phyloP scores from a whole-genome alignment of 1,284 basidiomycete genomes.

The Sphagnurus paluster region DNA sequence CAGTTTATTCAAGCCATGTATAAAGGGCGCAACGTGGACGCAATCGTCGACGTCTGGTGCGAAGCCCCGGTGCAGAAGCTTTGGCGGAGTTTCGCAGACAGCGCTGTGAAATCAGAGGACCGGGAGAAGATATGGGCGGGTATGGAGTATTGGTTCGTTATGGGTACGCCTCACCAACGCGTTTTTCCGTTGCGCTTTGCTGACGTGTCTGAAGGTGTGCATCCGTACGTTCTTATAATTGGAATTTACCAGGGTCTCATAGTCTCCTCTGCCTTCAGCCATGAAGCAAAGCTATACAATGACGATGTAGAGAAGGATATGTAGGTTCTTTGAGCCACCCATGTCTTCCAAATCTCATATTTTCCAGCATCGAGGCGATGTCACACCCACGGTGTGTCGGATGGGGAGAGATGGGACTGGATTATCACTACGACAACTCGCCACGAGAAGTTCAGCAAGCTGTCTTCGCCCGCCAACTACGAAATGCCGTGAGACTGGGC shows the following conservation, averaged over 20 bases:
- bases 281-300: conserved; percentile 69
- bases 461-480: conserved; percentile 68
- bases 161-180: conserved; percentile 50
- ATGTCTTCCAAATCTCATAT: conserved; percentile 1
- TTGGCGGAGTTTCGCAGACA: conserved; percentile 76
- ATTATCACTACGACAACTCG: conserved; percentile 81
- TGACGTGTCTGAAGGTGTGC: conserved; percentile 50
- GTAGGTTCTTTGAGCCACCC: conserved; percentile 41
- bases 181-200: neutral
- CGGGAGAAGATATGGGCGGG: conserved; percentile 57
- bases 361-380: conserved; percentile 68
- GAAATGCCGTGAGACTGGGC: conserved; percentile 59
- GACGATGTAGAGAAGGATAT: conserved; percentile 69
- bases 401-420: conserved; percentile 84
- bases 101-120: conserved; percentile 53
- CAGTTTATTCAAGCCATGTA: conserved; percentile 70
- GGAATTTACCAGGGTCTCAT: neutral
- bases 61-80: conserved; percentile 62
- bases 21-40: conserved; percentile 51
- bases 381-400: conserved; percentile 76
- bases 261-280: conserved; percentile 44
- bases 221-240: conserved; percentile 53
- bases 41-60: conserved; percentile 83
- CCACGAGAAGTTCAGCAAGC: conserved; percentile 64
- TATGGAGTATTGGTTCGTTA: conserved; percentile 73